phyloP scores from a whole-genome alignment of 371 early-diverging fungal genomes.

The Mortierella sp. region DNA sequence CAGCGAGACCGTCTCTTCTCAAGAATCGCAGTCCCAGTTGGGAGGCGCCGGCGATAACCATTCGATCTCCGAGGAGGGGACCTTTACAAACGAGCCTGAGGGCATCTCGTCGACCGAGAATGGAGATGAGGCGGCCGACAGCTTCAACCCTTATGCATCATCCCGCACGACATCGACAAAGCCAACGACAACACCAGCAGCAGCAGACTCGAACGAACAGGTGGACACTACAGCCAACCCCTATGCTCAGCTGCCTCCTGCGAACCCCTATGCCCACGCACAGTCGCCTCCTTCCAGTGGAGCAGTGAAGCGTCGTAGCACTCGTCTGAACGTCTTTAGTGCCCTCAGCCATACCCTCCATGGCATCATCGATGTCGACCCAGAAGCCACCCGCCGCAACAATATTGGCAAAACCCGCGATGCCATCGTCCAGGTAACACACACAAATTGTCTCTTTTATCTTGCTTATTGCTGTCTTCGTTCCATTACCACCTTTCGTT shows the following conservation, averaged over 20 bases:
- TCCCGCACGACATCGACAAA: not conserved
- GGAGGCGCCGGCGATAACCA: slow-evolving; percentile 12
- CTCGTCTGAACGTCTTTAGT: slow-evolving; percentile 70
- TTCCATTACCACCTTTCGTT: not conserved
- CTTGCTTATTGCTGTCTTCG: not conserved
- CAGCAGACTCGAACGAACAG: not conserved
- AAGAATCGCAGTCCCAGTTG: too few relatives aligned
- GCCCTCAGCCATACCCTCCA: slow-evolving; percentile 81
- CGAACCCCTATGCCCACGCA: slow-evolving; percentile 52
- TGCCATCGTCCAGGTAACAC: slow-evolving; percentile 73
- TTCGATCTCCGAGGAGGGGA: slow-evolving; percentile 31
- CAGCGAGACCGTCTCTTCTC: not conserved
- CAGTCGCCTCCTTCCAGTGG: slow-evolving; percentile 19
- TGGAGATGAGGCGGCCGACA: slow-evolving; percentile 12
- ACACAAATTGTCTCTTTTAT: not conserved
- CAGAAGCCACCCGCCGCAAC: slow-evolving; percentile 90
- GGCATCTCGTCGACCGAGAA: slow-evolving; percentile 18
- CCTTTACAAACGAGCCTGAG: slow-evolving; percentile 41
- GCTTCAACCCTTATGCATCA: slow-evolving; percentile 22
- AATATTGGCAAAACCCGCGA: slow-evolving; percentile 93
- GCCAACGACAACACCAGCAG: not conserved
- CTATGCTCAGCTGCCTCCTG: slow-evolving; percentile 33
- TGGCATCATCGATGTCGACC: slow-evolving; percentile 95
- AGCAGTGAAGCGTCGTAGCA: slow-evolving; percentile 52
- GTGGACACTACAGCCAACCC: slow-evolving; percentile 22